phyloP scores from a whole-genome alignment of 2,329 filamentous ascomycete genomes.

The Alternaria triticimaculans region DNA sequence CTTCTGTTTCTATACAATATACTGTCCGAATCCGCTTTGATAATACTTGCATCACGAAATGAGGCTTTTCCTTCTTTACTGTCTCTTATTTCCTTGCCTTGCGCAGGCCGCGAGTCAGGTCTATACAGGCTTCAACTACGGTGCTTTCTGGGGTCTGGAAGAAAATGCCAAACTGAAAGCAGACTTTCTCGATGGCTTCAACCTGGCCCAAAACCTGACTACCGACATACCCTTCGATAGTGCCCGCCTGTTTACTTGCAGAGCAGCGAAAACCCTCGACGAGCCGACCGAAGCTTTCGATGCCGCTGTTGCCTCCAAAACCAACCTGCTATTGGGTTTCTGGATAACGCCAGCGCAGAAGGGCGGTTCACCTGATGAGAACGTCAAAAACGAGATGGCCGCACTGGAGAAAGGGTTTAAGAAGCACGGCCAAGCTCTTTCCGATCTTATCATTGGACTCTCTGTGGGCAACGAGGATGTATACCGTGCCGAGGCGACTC shows the following conservation, averaged over 20 bases:
- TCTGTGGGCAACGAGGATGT: slow-evolving; percentile 54
- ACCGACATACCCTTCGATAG: slow-evolving; percentile 66
- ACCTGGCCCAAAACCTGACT: slow-evolving; percentile 28
- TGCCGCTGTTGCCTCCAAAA: slow-evolving; percentile 42
- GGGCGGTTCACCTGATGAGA: slow-evolving; percentile 50
- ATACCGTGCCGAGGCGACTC: slow-evolving; percentile 60
- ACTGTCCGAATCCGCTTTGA: not conserved
- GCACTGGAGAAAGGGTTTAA: slow-evolving; percentile 41
- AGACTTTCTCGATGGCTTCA: slow-evolving; percentile 34
- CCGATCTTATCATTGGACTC: slow-evolving; percentile 48
- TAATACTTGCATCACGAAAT: not conserved
- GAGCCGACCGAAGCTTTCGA: slow-evolving; percentile 62
- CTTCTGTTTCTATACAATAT: not conserved
- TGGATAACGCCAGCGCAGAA: slow-evolving; percentile 27
- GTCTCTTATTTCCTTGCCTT: slow-evolving; percentile 8
- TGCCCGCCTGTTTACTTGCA: slow-evolving; percentile 75
- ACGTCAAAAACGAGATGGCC: slow-evolving; percentile 35
- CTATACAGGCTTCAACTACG: slow-evolving; percentile 40
- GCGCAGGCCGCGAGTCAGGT: slow-evolving; percentile 19
- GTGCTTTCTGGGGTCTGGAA: slow-evolving; percentile 30
- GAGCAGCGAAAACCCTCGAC: slow-evolving; percentile 50
- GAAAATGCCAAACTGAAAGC: slow-evolving; percentile 25
- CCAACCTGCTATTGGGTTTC: slow-evolving; percentile 43
- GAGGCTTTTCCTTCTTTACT: not conserved
- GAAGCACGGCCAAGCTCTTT: slow-evolving; percentile 58